phyloP scores from a whole-genome alignment of 768 basidiomycete species.

The Daedaleopsis nitida region DNA sequence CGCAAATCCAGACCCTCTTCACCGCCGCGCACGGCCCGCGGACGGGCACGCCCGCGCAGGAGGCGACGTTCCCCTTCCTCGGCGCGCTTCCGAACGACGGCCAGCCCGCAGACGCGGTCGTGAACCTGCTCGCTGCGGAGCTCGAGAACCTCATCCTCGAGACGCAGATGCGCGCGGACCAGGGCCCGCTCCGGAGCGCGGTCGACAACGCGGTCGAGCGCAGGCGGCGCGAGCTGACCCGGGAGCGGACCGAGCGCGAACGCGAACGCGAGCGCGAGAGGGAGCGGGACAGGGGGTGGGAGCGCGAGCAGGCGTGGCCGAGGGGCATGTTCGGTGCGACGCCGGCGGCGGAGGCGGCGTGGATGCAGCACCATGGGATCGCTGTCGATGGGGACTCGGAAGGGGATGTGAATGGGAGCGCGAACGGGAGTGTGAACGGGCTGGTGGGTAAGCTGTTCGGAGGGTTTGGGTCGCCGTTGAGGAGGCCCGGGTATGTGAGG shows the following conservation, averaged over 20 bases:
- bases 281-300: neutral
- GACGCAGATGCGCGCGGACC: slow-evolving; percentile 54
- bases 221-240: neutral
- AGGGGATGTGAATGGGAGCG: neutral
- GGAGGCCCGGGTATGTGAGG: slow-evolving; percentile 15
- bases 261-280: neutral
- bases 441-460: neutral
- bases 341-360: neutral
- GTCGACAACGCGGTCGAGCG: slow-evolving; percentile 20
- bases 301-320: neutral
- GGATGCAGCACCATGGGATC: neutral
- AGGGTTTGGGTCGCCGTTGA: neutral
- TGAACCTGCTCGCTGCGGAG: slow-evolving; percentile 49
- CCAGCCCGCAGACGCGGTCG: slow-evolving; percentile 37
- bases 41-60: slow-evolving; percentile 26
- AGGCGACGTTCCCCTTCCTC: slow-evolving; percentile 42
- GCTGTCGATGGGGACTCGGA: neutral
- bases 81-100: slow-evolving; percentile 12
- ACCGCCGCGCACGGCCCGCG: slow-evolving; percentile 46
- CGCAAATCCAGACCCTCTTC: slow-evolving; percentile 28
- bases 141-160: slow-evolving; percentile 72
- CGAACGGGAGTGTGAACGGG: neutral
- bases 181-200: slow-evolving; percentile 52
- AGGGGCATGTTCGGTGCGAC: neutral
- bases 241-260: neutral